phyloP scores from a whole-genome alignment of 2,329 filamentous ascomycete genomes.

The Monilinia vaccinii-corymbosi region DNA sequence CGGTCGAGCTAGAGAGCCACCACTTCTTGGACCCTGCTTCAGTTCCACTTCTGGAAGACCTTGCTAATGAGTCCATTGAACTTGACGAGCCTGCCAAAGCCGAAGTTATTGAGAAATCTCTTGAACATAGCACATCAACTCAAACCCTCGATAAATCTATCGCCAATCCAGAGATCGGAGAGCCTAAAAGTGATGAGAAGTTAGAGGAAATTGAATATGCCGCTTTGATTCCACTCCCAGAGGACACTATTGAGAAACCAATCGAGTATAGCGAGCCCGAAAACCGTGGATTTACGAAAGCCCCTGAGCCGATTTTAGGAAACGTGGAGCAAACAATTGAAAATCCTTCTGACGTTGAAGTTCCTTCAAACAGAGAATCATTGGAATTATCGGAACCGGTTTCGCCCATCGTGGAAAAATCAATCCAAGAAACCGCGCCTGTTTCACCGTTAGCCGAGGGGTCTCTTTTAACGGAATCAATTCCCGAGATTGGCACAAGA shows the following conservation, averaged over 20 bases:
- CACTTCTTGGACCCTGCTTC: not conserved
- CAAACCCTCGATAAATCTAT: too few species aligned
- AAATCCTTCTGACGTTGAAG: not conserved
- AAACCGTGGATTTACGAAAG: not conserved
- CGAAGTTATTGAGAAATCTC: not conserved
- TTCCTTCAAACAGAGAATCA: too few species aligned
- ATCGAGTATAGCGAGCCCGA: not conserved
- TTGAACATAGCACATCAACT: not conserved
- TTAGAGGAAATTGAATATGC: not conserved
- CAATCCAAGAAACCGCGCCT: constrained; percentile 7
- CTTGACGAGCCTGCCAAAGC: not conserved
- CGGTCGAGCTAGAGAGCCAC: not conserved
- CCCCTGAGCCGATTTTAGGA: not conserved
- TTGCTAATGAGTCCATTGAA: not conserved
- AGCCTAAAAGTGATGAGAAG: not conserved
- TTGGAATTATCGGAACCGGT: not conserved
- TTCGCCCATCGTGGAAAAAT: not conserved
- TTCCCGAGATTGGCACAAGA: not conserved
- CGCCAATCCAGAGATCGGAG: not conserved
- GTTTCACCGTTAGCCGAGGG: constrained; percentile 5
- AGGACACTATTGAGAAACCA: not conserved
- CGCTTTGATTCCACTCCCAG: not conserved
- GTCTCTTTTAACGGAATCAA: not conserved
- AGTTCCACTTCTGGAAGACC: not conserved
- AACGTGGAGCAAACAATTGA: not conserved